phyloP scores from a whole-genome alignment of 208 protist species.

The Leishmania mexicana region DNA sequence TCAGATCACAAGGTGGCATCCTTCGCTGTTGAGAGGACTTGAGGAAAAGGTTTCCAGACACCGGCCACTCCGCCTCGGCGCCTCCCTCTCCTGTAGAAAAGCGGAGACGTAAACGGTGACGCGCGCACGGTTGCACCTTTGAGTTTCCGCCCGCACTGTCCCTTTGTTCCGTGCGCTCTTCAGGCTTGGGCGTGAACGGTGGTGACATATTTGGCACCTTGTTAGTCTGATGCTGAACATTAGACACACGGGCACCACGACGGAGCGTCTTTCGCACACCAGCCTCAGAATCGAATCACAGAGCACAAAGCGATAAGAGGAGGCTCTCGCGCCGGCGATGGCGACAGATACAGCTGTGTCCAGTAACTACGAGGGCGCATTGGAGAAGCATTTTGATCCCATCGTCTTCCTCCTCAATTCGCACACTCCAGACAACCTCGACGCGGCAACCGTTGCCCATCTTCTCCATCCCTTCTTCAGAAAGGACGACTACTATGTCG shows the following conservation, averaged over 20 bases:
- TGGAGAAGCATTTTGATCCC: conserved; percentile 11
- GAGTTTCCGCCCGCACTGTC: neutral
- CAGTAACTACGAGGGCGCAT: neutral
- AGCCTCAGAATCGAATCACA: neutral
- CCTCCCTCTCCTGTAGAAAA: neutral
- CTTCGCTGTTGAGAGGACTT: neutral
- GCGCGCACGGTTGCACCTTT: neutral
- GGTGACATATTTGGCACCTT: neutral
- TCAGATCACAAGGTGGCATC: neutral
- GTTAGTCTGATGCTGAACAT: neutral
- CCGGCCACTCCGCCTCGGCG: neutral
- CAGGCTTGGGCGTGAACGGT: neutral
- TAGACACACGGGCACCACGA: neutral
- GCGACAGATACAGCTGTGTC: neutral
- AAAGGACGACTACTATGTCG: conserved; percentile 22
- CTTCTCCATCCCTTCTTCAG: conserved; percentile 29
- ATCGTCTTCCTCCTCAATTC: conserved; percentile 28
- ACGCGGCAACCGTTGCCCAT: conserved; percentile 17
- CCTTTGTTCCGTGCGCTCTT: neutral
- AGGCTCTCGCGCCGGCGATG: neutral
- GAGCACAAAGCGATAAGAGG: neutral
- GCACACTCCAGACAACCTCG: conserved; percentile 23
- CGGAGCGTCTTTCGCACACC: neutral
- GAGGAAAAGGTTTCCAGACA: neutral
- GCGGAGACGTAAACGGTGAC: neutral